These are phyloP conservation scores for Tympanopsis confertula DNA, from an alignment of 2,329 filamentous ascomycete genomes.

Conservation along the genomic window DNA sequence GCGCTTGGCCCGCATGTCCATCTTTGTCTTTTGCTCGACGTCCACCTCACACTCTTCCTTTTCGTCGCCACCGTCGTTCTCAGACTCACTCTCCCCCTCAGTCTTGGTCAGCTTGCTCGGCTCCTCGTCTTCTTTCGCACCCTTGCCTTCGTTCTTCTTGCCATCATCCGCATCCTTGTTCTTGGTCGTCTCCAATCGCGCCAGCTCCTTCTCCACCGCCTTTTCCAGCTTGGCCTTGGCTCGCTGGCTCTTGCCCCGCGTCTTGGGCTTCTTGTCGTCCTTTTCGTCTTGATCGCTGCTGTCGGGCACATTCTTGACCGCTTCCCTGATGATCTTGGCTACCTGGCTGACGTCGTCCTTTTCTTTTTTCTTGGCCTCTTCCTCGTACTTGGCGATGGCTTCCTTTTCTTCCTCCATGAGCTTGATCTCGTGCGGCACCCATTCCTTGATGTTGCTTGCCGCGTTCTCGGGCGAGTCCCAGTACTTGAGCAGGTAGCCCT, in stretches of 20 bases:
- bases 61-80: constrained; percentile 14
- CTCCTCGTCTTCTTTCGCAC: constrained; percentile 22
- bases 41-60: constrained; percentile 11
- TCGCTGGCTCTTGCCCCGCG: constrained; percentile 1
- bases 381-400: constrained; percentile 13
- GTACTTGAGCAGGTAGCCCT: constrained; percentile 43
- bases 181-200: constrained; percentile 4
- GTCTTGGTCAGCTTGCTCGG: constrained; percentile 19
- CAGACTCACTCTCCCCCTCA: constrained; percentile 16
- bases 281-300: background rate
- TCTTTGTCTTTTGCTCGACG: constrained; percentile 9
- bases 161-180: constrained; percentile 16
- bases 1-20: constrained; percentile 9
- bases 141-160: constrained; percentile 29
- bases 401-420: constrained; percentile 18
- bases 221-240: background rate
- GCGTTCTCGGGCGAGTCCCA: constrained; percentile 38
- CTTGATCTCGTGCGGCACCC: constrained; percentile 34
- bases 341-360: background rate
- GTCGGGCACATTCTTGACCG: background rate
- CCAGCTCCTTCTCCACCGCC: background rate
- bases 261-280: constrained; percentile 1
- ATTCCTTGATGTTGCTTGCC: constrained; percentile 31
- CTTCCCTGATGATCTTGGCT: background rate
- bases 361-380: constrained; percentile 1